Conservation (phyloP, 805 yeast genomes). For the Teunomyces tritomae region DNA sequence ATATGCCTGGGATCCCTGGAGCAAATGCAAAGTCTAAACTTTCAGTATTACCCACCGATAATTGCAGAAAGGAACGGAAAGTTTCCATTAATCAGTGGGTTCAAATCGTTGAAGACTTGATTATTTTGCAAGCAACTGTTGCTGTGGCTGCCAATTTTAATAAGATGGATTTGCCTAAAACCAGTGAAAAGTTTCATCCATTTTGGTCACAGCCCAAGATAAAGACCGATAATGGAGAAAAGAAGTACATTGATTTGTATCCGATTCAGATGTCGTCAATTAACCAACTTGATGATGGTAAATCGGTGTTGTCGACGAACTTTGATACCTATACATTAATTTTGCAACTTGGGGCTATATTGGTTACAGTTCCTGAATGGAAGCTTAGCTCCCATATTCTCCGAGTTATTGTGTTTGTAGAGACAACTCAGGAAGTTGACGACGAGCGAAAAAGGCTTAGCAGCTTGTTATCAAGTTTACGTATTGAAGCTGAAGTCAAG, state of each 20-base stretch:
- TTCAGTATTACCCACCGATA: constrained; percentile 68
- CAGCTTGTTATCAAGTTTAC: constrained; percentile 65
- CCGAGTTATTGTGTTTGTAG: constrained; percentile 89
- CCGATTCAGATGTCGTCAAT: constrained; percentile 97
- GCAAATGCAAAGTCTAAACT: constrained; percentile 13
- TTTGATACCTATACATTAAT: constrained; percentile 95
- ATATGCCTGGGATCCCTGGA: constrained; percentile 20
- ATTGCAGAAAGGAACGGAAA: constrained; percentile 65
- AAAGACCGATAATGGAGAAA: constrained; percentile 24
- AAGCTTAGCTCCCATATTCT: constrained; percentile 61
- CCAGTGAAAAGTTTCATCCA: constrained; percentile 18
- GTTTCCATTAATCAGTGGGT: constrained; percentile 84
- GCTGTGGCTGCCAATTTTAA: constrained; percentile 92
- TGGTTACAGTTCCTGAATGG: constrained; percentile 94
- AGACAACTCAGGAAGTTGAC: constrained; percentile 60
- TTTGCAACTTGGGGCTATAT: constrained; percentile 88
- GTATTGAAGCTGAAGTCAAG: constrained; percentile 81
- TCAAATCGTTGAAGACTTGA: constrained; percentile 82
- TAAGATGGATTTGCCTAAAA: constrained; percentile 59
- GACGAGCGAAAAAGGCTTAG: constrained; percentile 66
- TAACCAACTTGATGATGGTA: constrained; percentile 62
- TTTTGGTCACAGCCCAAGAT: constrained; percentile 10
- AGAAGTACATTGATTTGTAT: constrained; percentile 77
- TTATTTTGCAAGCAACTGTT: constrained; percentile 84
- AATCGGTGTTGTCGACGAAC: constrained; percentile 75